Base-by-base conservation (phyloP, 176 grass and related monocot species). In the Rhynchospora tenuis region DNA sequence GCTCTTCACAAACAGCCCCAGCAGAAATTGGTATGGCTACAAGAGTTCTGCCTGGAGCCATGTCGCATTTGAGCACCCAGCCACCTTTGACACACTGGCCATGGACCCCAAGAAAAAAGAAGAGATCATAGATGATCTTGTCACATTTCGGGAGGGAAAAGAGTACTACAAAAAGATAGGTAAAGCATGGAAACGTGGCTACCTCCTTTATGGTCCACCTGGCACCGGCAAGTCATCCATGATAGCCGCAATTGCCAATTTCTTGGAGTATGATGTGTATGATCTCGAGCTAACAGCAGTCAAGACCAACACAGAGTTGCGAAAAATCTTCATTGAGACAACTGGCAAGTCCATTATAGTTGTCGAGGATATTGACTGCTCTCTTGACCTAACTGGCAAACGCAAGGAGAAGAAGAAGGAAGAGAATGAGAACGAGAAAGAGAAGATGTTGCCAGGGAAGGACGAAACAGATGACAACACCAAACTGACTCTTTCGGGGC, bases 151-250 rank as follows among this genome's bases (percentile, higher is more conserved):
- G 6, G 86, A 95, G 0, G 57, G 84, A 19, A 95, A 92, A 85
- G 90, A 87, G 5, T 95, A 92, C 90, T 95, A 92, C 61, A 13
- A 83, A 38, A 76, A 85, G 64, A 86, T 95, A 0, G 93, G 93
- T 64, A 95, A 92, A 90, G 15, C 88, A 0, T 95, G 93, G 89
- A 97, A 97, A 68, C 83, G 91, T 0, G 91, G 89, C 0, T 93
- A 91, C 87, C 91, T 91, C 2, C 83, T 93, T 0, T 84, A 81
- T 3, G 91, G 89, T 0, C 87, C 91, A 0, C 93, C 91, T 0
- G 93, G 93, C 54, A 97, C 91, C 10, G 93, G 91, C 46, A 96
- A 96, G 80, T 96, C 93, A 66, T 87, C 91, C 85, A 91, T 93
- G 91, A 93, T 96, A 54, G 83, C 87, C 0, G 91, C 94, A 20